Base-by-base conservation (phyloP, 345 rosid genomes). In the Arabidopsis thaliana region DNA sequence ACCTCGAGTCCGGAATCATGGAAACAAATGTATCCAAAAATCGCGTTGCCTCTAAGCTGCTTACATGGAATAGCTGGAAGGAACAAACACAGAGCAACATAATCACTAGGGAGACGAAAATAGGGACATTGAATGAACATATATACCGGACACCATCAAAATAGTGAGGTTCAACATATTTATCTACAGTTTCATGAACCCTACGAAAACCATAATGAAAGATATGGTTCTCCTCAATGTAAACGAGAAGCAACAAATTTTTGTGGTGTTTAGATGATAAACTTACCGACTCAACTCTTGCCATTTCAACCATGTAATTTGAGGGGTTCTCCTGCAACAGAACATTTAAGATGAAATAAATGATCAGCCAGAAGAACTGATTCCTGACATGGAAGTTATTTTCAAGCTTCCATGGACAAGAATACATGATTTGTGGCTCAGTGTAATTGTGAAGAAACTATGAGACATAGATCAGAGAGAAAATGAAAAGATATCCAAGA, bases 231-330 rank as follows among this genome's bases (percentile, higher is more conserved):
- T 72, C 52, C 37, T 34, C 20, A 6, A 56, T 46, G 59, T 46
- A 58, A 28, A 55, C 46, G 24, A 61, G 28, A 73, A 69, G 48
- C 51, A 78, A 59, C 74, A 77, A 75, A 67, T 10, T 58, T 10
- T 58, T 33, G 41, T 57, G 23, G 67, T 71, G 32, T 50, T 50
- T 65, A 50, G 45, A 73, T 36, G 14, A 73, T 51, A 56, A 65
- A 85, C 92, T 84, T 80, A 95, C 99, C 4, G 96, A 87, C 75
- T 87, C 87, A 78, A 90, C 87, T 83, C 65, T 84, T 1, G 99
- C 97, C 99, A 92, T 95, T 83, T 95, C 99, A 79, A 90, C 97
- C 96, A 92, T 85, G 84, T 82, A 95, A 85, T 33, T 87, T 38
- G 94, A 85, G 48, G 94, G 85, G 7, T 89, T 92, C 79, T 79